These are phyloP conservation scores for Nitzschia palea DNA, from an alignment of 108 stramenopile genomes.

Conservation along the genomic window DNA sequence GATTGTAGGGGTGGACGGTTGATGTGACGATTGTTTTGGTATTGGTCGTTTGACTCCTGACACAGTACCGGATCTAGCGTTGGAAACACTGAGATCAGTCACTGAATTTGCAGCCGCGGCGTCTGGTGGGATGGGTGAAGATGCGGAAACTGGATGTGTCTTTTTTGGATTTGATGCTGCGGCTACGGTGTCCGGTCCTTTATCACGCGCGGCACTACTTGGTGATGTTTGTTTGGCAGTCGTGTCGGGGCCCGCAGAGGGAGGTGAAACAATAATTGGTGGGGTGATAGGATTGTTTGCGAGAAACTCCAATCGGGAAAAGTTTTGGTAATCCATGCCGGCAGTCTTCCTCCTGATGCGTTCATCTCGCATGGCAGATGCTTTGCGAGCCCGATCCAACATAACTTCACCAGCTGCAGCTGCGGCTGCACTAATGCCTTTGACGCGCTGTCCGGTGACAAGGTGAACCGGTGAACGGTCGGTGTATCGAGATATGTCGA, in stretches of 20 bases:
- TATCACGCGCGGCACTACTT: not conserved
- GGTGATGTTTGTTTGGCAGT: not conserved
- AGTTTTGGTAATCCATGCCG: not conserved
- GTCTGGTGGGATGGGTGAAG: not conserved
- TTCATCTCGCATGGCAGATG: slow-evolving; percentile 34
- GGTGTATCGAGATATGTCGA: slow-evolving; percentile 35
- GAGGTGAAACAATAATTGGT: not conserved
- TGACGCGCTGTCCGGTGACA: slow-evolving; percentile 48
- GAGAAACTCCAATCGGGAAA: not conserved
- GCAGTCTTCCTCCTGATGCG: slow-evolving; percentile 14
- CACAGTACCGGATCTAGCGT: not conserved
- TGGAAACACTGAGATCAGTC: not conserved
- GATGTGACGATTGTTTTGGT: slow-evolving; percentile 1
- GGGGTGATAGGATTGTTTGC: not conserved
- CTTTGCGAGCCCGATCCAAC: slow-evolving; percentile 67
- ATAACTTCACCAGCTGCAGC: slow-evolving; percentile 68
- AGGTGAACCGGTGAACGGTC: slow-evolving; percentile 49
- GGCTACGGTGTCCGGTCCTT: not conserved
- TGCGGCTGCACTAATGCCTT: slow-evolving; percentile 62
- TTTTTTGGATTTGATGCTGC: slow-evolving; percentile 1
- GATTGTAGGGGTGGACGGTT: slow-evolving; percentile 6
- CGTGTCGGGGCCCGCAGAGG: not conserved
- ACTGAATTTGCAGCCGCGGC: not conserved
- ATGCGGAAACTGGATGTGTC: not conserved
- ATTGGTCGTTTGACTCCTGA: slow-evolving; percentile 12